Evolutionary conservation across 78 protist genomes (phyloP).

Genomic region (Protostelium mycophagum): DNA sequence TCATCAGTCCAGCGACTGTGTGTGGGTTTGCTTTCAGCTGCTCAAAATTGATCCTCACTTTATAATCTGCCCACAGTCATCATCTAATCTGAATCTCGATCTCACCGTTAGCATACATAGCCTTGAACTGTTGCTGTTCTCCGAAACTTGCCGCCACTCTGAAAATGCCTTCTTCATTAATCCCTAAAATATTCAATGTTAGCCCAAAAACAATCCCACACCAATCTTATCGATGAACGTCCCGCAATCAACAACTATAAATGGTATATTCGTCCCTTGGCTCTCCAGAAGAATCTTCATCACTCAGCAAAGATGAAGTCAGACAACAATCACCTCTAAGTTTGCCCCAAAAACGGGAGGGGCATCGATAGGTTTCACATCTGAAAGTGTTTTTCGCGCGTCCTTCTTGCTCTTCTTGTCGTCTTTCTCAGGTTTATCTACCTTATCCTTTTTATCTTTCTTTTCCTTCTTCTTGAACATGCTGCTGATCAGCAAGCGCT

Average conservation of each 20-base stretch:
- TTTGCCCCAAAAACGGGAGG: neutral
- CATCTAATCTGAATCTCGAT: neutral
- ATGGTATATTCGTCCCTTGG: neutral
- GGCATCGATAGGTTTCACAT: neutral
- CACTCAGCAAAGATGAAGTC: neutral
- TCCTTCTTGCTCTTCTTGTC: neutral
- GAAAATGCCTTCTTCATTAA: neutral
- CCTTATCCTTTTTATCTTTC: neutral
- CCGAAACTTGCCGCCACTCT: neutral
- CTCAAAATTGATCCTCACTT: neutral
- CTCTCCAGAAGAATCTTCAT: neutral
- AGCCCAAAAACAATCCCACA: neutral
- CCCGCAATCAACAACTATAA: neutral
- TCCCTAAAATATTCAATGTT: neutral
- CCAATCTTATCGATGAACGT: neutral
- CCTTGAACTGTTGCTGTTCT: neutral
- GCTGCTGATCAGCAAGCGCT: too few relatives aligned
- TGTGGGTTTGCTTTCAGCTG: conserved; percentile 16
- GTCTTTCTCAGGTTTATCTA: neutral
- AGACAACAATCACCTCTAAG: neutral
- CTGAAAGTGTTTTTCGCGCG: neutral
- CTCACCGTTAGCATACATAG: neutral
- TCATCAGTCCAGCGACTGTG: conserved; percentile 51
- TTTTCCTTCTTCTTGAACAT: too few relatives aligned
- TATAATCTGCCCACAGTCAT: neutral